Conservation (phyloP, 192 early-diverging fungal genomes). For the Funneliformis geosporum region DNA sequence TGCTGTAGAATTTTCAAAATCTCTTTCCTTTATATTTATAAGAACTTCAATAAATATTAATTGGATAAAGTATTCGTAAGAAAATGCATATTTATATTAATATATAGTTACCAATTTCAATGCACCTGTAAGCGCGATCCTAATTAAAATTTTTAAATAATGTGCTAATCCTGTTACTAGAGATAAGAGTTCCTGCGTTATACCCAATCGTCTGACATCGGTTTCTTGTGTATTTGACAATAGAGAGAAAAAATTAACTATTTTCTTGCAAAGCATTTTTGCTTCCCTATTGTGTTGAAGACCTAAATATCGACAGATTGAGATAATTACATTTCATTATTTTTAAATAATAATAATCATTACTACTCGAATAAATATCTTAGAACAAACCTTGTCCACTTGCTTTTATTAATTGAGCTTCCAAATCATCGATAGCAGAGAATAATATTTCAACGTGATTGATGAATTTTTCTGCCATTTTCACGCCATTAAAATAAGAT, state of each 20-base stretch:
- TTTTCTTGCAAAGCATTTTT: constrained; percentile 93
- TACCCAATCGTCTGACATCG: constrained; percentile 54
- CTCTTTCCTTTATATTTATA: constrained; percentile 55
- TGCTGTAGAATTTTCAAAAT: constrained; percentile 51
- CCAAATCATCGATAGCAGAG: constrained; percentile 84
- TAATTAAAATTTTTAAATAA: constrained; percentile 87
- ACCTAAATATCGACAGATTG: constrained; percentile 33
- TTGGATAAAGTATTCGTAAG: neutral
- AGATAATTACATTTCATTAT: neutral
- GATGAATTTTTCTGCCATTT: constrained; percentile 84
- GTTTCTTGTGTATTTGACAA: constrained; percentile 74
- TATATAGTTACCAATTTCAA: constrained; percentile 67
- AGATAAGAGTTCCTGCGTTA: constrained; percentile 86
- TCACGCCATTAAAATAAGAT: constrained; percentile 76
- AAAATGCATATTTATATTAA: neutral
- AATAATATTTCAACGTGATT: constrained; percentile 93
- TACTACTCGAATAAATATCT: neutral
- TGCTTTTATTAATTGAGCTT: constrained; percentile 65
- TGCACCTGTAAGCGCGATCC: constrained; percentile 84
- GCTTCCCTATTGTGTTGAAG: constrained; percentile 85
- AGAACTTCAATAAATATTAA: neutral
- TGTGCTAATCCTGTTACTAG: constrained; percentile 91
- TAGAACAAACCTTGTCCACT: constrained; percentile 57
- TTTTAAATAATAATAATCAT: neutral
- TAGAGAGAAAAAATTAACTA: constrained; percentile 92